Evolutionary conservation across 2,329 filamentous ascomycete species (phyloP).

Genomic region (Aspergillus ibericus): DNA sequence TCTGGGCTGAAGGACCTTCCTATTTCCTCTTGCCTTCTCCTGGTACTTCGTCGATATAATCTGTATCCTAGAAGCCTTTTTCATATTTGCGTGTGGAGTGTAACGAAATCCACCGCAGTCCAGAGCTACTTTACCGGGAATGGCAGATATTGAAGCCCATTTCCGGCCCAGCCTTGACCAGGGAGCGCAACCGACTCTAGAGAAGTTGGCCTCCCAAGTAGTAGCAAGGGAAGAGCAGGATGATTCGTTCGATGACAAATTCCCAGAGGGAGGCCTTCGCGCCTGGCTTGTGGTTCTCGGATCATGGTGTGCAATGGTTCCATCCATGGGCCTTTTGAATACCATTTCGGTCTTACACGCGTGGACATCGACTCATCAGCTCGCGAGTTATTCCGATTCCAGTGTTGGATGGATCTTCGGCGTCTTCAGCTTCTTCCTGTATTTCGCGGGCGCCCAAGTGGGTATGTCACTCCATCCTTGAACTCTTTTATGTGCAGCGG

Average conservation of each 20-base stretch:
- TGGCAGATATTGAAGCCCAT: background rate
- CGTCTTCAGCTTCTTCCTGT: slow-evolving; percentile 40
- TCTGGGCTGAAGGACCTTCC: background rate
- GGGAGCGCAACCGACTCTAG: background rate
- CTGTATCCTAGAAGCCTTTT: background rate
- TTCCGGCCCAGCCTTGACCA: background rate
- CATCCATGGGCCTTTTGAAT: slow-evolving; percentile 43
- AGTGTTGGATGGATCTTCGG: slow-evolving; percentile 46
- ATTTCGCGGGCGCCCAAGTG: slow-evolving; percentile 28
- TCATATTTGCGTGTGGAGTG: background rate
- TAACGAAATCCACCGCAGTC: background rate
- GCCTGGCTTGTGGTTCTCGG: slow-evolving; percentile 48
- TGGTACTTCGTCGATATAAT: background rate
- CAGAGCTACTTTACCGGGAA: background rate
- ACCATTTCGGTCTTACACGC: slow-evolving; percentile 41
- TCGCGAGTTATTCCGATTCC: slow-evolving; percentile 31
- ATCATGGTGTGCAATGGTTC: slow-evolving; percentile 37
- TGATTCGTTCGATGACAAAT: slow-evolving; percentile 9
- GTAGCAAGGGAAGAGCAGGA: background rate
- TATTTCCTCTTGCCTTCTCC: background rate
- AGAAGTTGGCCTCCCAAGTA: background rate
- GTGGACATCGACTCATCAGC: slow-evolving; percentile 37
- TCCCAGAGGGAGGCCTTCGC: slow-evolving; percentile 43
- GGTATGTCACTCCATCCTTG: slow-evolving; percentile 3
- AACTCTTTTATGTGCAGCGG: slow-evolving; percentile 18